These are phyloP conservation scores for Escovopsis weberi DNA, from an alignment of 2,329 filamentous ascomycete species.

Conservation along the genomic window DNA sequence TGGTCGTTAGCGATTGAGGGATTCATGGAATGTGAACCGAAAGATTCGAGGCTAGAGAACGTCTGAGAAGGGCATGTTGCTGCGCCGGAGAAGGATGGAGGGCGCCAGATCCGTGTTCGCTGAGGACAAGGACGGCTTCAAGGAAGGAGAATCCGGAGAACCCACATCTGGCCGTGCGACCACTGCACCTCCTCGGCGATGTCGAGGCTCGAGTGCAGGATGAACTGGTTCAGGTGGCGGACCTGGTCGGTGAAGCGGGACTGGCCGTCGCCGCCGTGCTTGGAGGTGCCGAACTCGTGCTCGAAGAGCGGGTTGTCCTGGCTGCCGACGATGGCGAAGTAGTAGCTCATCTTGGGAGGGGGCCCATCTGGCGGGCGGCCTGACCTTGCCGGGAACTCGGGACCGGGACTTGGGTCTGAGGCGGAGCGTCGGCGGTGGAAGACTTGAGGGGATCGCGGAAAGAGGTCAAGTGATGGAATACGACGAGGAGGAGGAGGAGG, in stretches of 20 bases:
- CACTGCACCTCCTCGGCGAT: conserved; percentile 95
- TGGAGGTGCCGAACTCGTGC: conserved; percentile 92
- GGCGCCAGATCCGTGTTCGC: not conserved
- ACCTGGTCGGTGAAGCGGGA: conserved; percentile 79
- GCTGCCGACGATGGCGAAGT: conserved; percentile 92
- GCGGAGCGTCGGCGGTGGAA: too few species aligned
- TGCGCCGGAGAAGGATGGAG: not conserved
- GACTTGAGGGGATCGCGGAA: not conserved
- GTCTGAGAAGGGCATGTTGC: too few species aligned
- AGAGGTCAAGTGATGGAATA: not conserved
- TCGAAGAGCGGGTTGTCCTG: conserved; percentile 95
- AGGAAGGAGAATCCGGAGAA: too few species aligned
- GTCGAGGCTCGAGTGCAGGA: conserved; percentile 85
- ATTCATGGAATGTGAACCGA: too few species aligned
- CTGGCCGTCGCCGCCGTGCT: conserved; percentile 85
- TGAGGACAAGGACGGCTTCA: too few species aligned
- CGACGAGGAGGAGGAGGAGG: too few species aligned
- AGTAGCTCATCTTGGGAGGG: conserved; percentile 69
- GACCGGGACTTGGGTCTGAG: not conserved
- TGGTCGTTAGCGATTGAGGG: not conserved
- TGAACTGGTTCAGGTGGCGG: conserved; percentile 92
- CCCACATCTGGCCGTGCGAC: conserved; percentile 68
- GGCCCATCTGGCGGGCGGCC: not conserved
- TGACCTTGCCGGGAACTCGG: not conserved
- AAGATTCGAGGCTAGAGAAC: too few species aligned